Evolutionary conservation across 805 yeast species (phyloP), one percentile per base, ranked within the genome.

Genomic region (Nakazawaea ambrosiae): DNA sequence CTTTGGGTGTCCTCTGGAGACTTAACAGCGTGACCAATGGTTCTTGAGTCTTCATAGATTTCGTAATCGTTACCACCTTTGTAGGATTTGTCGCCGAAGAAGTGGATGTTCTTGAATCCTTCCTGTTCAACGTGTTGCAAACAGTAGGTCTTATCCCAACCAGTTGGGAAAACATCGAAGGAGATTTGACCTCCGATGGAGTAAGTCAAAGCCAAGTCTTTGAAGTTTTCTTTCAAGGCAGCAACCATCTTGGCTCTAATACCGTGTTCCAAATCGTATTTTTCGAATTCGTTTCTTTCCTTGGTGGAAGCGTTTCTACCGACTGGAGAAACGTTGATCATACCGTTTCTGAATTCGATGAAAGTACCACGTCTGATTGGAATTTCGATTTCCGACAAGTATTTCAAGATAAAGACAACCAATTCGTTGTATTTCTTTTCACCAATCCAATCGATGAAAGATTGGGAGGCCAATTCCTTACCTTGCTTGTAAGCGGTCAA

Each of bases 131-230:
- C 89, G 66, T 90, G 98, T 65, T 82, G 88, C 60, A 92, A 76
- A 65, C 95, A 86, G 72, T 90, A 92, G 45, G 99, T 92, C 78
- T 92, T 92, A 68, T 92, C 99, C 99, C 99, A 92, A 58, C 99
- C 98, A 47, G 96, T 86, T 70, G 99, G 99, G 90, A 92, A 92
- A 47, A 92, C 97, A 57, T 92, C 99, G 55, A 92, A 92, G 25
- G 97, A 90, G 62, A 92, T 92, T 75, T 92, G 97, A 53, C 99
- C 99, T 64, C 99, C 99, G 49, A 92, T 92, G 43, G 98, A 92
- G 75, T 83, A 92, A 49, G 97, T 90, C 58, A 92, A 75, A 40
- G 81, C 83, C 54, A 70, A 70, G 63, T 89, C 90, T 41, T 90
- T 63, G 73, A 92, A 92, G 55, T 79, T 75, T 58, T 76, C 75